A percentile compares a stretch with the other conserved stretches of the same genome.
These are phyloP conservation scores for Colletotrichum cereale DNA, from an alignment of 2,329 filamentous ascomycete genomes.

Conservation along the genomic window DNA sequence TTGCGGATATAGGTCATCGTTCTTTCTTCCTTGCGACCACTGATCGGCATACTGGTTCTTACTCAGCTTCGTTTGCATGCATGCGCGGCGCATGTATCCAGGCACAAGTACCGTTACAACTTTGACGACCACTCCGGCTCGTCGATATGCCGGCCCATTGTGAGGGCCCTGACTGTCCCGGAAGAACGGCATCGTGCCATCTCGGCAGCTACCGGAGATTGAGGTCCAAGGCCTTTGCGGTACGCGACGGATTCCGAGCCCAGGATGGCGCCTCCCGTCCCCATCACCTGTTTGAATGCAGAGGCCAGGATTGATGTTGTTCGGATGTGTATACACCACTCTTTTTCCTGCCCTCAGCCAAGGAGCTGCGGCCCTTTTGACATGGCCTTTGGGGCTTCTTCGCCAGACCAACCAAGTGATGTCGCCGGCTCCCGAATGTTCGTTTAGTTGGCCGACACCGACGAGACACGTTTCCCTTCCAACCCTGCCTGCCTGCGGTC, in stretches of 20 bases:
- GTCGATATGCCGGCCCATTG: not conserved
- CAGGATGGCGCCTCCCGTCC: not conserved
- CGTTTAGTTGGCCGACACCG: not conserved
- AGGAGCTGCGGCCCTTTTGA: not conserved
- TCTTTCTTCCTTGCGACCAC: not conserved
- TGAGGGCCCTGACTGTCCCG: not conserved
- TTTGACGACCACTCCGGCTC: not conserved
- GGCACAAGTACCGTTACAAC: not conserved
- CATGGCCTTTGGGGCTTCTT: not conserved
- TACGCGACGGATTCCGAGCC: conserved; percentile 6
- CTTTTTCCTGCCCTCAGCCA: not conserved
- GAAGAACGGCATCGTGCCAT: not conserved
- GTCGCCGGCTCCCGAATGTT: not conserved
- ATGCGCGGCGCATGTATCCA: not conserved
- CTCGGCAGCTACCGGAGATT: not conserved
- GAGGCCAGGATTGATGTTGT: conserved; percentile 25
- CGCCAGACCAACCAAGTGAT: not conserved
- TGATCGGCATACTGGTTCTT: not conserved
- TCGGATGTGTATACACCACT: conserved; percentile 23
- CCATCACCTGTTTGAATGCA: conserved; percentile 2
- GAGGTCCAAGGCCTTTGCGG: not conserved
- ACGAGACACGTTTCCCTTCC: conserved; percentile 7
- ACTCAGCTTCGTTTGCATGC: not conserved
- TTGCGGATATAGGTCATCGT: not conserved
- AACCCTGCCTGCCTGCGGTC: not conserved